Evolutionary conservation across 2,329 filamentous ascomycete genomes (phyloP).

Genomic region (Cytospora mali): DNA sequence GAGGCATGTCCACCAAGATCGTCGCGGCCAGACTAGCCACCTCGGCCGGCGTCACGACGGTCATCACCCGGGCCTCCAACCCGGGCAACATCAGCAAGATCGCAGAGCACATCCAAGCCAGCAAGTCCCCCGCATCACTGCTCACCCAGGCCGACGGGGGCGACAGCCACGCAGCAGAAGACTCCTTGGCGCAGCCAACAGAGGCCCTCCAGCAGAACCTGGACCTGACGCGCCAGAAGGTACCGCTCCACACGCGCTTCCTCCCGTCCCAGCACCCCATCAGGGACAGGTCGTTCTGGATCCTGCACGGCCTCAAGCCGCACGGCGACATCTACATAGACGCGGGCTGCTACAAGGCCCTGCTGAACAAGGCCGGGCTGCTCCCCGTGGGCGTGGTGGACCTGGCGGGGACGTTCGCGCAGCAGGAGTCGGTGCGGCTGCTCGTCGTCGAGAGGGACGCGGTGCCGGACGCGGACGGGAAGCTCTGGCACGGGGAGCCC

Average conservation of each 20-base stretch:
- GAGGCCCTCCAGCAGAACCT: conserved; percentile 45
- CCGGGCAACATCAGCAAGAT: conserved; percentile 91
- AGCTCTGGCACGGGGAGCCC: conserved; percentile 54
- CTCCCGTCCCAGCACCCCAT: conserved; percentile 82
- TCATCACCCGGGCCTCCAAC: conserved; percentile 92
- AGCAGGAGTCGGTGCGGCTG: conserved; percentile 89
- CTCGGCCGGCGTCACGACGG: conserved; percentile 90
- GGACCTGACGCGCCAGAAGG: conserved; percentile 40
- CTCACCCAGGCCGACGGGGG: conserved; percentile 34
- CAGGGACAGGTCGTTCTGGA: conserved; percentile 94
- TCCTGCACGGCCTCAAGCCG: conserved; percentile 86
- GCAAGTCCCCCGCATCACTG: conserved; percentile 45
- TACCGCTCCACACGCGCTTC: conserved; percentile 89
- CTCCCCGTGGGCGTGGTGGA: conserved; percentile 89
- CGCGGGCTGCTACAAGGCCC: conserved; percentile 78
- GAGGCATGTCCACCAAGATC: conserved; percentile 98
- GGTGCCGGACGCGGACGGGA: conserved; percentile 40
- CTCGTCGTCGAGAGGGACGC: conserved; percentile 71
- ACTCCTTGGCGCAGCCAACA: conserved; percentile 44
- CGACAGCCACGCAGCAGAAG: conserved; percentile 35
- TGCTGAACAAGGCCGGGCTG: conserved; percentile 81
- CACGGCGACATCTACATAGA: conserved; percentile 94
- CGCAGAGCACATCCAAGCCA: conserved; percentile 74
- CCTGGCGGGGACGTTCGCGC: conserved; percentile 84
- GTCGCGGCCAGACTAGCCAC: conserved; percentile 89